Percentiles rank a stretch among this genome's conserved stretches.
Evolutionary conservation across 352 stramenopile species (phyloP).

Genomic region (Globisporangium yorkense): DNA sequence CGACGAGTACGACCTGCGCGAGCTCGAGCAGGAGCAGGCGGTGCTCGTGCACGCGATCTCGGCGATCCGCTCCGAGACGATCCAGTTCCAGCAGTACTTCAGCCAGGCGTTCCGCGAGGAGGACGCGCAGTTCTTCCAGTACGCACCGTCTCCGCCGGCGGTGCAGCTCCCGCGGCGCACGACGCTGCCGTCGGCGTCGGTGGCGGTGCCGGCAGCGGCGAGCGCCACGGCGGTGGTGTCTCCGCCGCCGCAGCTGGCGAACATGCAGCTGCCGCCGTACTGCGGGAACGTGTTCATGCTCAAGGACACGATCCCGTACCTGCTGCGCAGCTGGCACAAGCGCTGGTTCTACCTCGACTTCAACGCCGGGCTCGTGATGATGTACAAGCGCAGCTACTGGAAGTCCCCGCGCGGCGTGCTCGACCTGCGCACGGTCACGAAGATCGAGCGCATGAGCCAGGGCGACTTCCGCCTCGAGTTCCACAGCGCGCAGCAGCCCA

Average conservation of each 20-base stretch:
- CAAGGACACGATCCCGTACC: constrained; percentile 68
- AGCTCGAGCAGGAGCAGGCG: constrained; percentile 52
- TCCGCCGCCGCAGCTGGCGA: constrained; percentile 14
- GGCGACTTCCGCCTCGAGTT: constrained; percentile 68
- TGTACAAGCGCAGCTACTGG: constrained; percentile 87
- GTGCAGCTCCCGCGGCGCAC: constrained; percentile 20
- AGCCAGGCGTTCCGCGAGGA: constrained; percentile 48
- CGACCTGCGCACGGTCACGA: constrained; percentile 55
- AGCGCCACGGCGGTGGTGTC: constrained; percentile 14
- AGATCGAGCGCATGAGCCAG: constrained; percentile 66
- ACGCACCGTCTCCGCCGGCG: constrained; percentile 15
- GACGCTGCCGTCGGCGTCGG: constrained; percentile 21
- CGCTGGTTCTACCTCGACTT: constrained; percentile 83
- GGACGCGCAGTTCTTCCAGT: constrained; percentile 20
- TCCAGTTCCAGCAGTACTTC: constrained; percentile 51
- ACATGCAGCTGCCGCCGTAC: constrained; percentile 58
- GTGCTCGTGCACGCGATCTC: constrained; percentile 46
- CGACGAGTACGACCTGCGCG: constrained; percentile 55
- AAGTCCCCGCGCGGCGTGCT: constrained; percentile 64
- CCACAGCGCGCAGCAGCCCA: constrained; percentile 25
- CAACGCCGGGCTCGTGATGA: constrained; percentile 53
- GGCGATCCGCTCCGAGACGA: constrained; percentile 60
- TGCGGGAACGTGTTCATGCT: constrained; percentile 72
- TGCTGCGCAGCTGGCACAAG: constrained; percentile 77
- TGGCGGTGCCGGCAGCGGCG: constrained; percentile 10